Evolutionary conservation across 192 early-diverging fungal species (phyloP), one percentile per base, ranked within the genome.

Genomic region (Linnemannia exigua): DNA sequence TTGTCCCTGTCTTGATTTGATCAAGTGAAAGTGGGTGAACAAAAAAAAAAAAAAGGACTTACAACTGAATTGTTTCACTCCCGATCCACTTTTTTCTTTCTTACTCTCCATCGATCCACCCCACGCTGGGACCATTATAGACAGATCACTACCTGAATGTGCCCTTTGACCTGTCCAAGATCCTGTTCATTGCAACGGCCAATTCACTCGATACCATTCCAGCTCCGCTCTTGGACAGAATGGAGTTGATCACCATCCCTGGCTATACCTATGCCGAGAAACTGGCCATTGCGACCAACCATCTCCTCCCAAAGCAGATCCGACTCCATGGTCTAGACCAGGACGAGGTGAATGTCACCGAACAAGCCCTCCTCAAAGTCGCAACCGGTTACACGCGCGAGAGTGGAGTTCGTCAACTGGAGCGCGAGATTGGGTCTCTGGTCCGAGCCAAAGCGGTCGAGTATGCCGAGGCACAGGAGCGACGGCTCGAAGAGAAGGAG

Each of bases 211-310:
- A 94, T 36, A 94, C 93, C 0, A 96, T 97, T 66, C 92, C 95
- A 0, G 90, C 89, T 14, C 94, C 96, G 5, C 76, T 97, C 19
- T 68, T 95, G 11, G 96, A 97, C 87, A 93, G 96, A 31, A 96
- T 97, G 96, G 94, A 95, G 80, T 75, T 95, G 0, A 95, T 95
- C 54, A 84, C 88, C 9, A 80, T 96, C 3, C 89, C 93, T 44
- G 94, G 96, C 1, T 96, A 96, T 86, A 95, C 95, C 2, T 92
- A 94, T 74, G 94, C 94, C 17, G 95, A 97, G 78, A 97, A 97
- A 79, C 78, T 95, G 16, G 80, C 89, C 63, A 97, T 97, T 80
- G 94, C 95, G 3, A 80, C 84, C 74, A 87, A 88, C 35, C 90
- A 96, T 80, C 89, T 97, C 33, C 50, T 95, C 17, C 95, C 96